A percentile compares a stretch with the other conserved stretches of the same genome.
These are phyloP conservation scores for Cordyceps pruinosa DNA, from an alignment of 2,329 filamentous ascomycete species.

Conservation along the genomic window DNA sequence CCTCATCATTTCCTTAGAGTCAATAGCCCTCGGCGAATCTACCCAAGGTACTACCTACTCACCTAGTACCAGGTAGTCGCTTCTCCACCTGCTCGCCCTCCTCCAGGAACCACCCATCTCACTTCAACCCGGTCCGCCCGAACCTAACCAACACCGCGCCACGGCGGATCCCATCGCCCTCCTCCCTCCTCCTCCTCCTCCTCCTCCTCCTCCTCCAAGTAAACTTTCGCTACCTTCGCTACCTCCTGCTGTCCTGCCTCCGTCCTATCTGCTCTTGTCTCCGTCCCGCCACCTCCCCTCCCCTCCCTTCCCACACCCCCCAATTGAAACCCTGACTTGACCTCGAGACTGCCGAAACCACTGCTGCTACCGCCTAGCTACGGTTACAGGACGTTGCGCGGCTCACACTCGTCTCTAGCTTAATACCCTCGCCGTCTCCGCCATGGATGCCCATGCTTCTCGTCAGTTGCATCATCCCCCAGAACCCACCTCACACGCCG, in stretches of 20 bases:
- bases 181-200: background rate
- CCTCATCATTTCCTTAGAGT: background rate
- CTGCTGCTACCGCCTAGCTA: background rate
- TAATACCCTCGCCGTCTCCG: slow-evolving; percentile 4
- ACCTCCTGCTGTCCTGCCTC: background rate
- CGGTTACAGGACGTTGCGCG: background rate
- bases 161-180: background rate
- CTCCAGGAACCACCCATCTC: background rate
- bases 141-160: background rate
- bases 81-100: background rate
- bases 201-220: background rate
- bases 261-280: background rate
- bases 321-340: background rate
- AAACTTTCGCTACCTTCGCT: slow-evolving; percentile 3
- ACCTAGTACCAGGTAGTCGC: too few relatives aligned
- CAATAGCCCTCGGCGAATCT: too few relatives aligned
- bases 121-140: background rate
- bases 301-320: background rate
- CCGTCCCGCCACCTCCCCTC: background rate
- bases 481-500: background rate
- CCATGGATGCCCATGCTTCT: slow-evolving; percentile 4
- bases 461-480: slow-evolving; percentile 8
- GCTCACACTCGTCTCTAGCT: background rate
- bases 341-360: slow-evolving; percentile 1
- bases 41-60: too few relatives aligned